Conservation (phyloP, 306 rosid genomes). For the Gastrolobium villosum region DNA sequence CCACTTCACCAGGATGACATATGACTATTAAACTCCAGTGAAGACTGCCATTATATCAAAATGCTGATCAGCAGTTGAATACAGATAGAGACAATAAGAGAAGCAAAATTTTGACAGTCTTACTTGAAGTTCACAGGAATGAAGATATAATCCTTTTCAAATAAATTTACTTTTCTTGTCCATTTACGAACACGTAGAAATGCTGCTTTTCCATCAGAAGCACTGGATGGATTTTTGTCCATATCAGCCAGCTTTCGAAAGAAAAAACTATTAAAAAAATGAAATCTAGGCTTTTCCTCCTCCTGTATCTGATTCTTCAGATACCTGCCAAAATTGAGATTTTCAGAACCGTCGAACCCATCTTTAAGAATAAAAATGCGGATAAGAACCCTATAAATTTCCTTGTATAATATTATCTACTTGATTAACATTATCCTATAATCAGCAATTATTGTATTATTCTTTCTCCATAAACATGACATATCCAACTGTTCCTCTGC, state of each 20-base stretch:
- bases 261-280: slow-evolving; percentile 97
- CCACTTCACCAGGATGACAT: slow-evolving; percentile 91
- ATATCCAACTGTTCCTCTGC: slow-evolving; percentile 3
- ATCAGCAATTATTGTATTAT: slow-evolving; percentile 1
- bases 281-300: slow-evolving; percentile 76
- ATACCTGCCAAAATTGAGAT: slow-evolving; percentile 64
- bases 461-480: neutral
- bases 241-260: slow-evolving; percentile 94
- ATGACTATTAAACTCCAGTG: slow-evolving; percentile 96
- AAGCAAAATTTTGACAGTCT: slow-evolving; percentile 45
- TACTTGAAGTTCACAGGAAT: slow-evolving; percentile 96
- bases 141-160: slow-evolving; percentile 90
- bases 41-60: slow-evolving; percentile 66
- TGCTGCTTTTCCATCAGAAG: slow-evolving; percentile 91
- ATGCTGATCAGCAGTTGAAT: slow-evolving; percentile 49
- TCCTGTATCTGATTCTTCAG: slow-evolving; percentile 80
- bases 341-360: slow-evolving; percentile 17
- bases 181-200: slow-evolving; percentile 96
- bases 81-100: slow-evolving; percentile 45
- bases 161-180: slow-evolving; percentile 92
- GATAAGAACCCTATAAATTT: slow-evolving; percentile 25
- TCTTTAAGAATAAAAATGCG: neutral
- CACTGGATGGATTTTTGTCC: slow-evolving; percentile 95
- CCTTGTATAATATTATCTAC: slow-evolving; percentile 9
- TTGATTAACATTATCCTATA: slow-evolving; percentile 24